Evolutionary conservation across 768 basidiomycete species (phyloP).

Genomic region (Russula compacta): DNA sequence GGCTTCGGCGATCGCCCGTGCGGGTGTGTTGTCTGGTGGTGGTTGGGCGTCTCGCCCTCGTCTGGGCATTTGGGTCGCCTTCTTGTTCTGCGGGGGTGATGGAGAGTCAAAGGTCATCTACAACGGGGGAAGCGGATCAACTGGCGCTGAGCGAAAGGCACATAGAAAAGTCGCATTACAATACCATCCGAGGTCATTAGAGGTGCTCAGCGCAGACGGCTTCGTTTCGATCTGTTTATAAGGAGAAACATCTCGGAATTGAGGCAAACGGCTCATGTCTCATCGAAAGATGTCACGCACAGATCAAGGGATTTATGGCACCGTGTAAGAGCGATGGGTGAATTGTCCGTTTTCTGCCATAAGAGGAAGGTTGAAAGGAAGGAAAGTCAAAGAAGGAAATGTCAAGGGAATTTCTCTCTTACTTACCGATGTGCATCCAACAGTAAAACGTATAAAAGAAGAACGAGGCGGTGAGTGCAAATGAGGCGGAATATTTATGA

Average conservation of each 20-base stretch:
- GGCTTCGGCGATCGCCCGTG: slow-evolving; percentile 57
- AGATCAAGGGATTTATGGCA: slow-evolving; percentile 22
- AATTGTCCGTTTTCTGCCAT: slow-evolving; percentile 19
- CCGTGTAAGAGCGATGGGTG: slow-evolving; percentile 18
- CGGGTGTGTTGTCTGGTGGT: slow-evolving; percentile 33
- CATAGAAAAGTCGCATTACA: slow-evolving; percentile 7
- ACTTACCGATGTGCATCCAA: slow-evolving; percentile 20
- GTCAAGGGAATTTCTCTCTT: slow-evolving; percentile 20
- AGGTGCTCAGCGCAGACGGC: slow-evolving; percentile 5
- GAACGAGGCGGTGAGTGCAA: slow-evolving; percentile 18
- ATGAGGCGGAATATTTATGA: slow-evolving; percentile 22
- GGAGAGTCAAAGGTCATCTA: slow-evolving; percentile 23
- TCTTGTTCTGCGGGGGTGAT: slow-evolving; percentile 18
- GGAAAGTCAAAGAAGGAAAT: slow-evolving; percentile 21
- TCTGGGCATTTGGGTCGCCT: slow-evolving; percentile 14
- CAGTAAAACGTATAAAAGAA: slow-evolving; percentile 16
- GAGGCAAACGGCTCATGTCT: slow-evolving; percentile 18
- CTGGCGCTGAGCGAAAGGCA: not conserved
- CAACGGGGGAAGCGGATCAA: not conserved
- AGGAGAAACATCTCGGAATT: slow-evolving; percentile 14
- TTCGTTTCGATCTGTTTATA: slow-evolving; percentile 19
- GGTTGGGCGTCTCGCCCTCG: slow-evolving; percentile 10
- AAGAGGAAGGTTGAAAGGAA: slow-evolving; percentile 22
- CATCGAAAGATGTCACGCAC: slow-evolving; percentile 20
- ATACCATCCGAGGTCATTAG: slow-evolving; percentile 15